A percentile compares a stretch with the other conserved stretches of the same genome.
phyloP scores from a whole-genome alignment of 306 rosid genomes.

The Aeschynomene evenia region DNA sequence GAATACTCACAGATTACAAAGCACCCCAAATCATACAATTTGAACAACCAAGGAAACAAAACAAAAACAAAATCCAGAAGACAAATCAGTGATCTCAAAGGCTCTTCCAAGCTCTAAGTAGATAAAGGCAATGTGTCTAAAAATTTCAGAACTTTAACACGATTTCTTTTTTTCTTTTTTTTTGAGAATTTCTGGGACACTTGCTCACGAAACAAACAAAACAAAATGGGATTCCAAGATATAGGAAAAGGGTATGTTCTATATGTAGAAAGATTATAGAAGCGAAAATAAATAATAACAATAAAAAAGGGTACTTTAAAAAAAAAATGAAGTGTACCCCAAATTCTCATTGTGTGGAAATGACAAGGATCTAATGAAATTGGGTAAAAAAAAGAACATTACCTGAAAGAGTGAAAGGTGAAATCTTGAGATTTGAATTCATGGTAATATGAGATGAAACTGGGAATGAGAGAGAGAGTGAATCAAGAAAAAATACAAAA shows the following conservation, averaged over 20 bases:
- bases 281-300: not conserved
- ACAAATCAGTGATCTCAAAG: slow-evolving; percentile 33
- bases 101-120: not conserved
- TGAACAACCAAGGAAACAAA: not conserved
- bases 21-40: slow-evolving; percentile 25
- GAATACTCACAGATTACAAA: slow-evolving; percentile 13
- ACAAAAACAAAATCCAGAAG: slow-evolving; percentile 27
- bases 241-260: not conserved
- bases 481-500: too few relatives aligned
- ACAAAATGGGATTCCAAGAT: slow-evolving; percentile 8
- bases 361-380: not conserved
- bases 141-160: not conserved
- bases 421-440: slow-evolving; percentile 22
- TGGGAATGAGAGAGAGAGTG: too few relatives aligned
- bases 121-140: not conserved
- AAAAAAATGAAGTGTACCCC: not conserved
- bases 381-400: not conserved
- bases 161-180: too few relatives aligned
- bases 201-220: not conserved
- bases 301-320: not conserved
- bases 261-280: not conserved
- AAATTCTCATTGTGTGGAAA: slow-evolving; percentile 5
- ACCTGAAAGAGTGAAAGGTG: slow-evolving; percentile 20
- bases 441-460: too few relatives aligned
- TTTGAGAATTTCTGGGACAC: not conserved